phyloP scores from a whole-genome alignment of 1,284 basidiomycete genomes.

The Melanopsichium pennsylvanicum region DNA sequence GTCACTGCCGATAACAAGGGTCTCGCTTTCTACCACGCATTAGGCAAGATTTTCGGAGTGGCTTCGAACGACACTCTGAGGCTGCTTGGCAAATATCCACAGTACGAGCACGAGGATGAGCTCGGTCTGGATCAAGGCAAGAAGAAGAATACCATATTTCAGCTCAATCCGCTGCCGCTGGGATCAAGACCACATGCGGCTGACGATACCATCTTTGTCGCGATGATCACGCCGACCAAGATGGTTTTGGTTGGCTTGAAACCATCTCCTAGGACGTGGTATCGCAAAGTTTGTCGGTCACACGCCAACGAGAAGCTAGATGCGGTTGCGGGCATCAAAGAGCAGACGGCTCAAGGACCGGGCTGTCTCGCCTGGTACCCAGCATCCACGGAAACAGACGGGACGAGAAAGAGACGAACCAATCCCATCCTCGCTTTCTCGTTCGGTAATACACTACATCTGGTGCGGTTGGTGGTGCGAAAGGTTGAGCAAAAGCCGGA shows the following conservation, averaged over 20 bases:
- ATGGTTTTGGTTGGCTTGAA: conserved; percentile 91
- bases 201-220: conserved; percentile 83
- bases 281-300: conserved; percentile 37
- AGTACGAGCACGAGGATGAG: conserved; percentile 37
- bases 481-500: conserved; percentile 20
- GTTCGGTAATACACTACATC: conserved; percentile 46
- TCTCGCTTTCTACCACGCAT: conserved; percentile 91
- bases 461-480: conserved; percentile 45
- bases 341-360: conserved; percentile 1
- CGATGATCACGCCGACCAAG: conserved; percentile 87
- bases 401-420: conserved; percentile 34
- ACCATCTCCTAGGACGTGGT: conserved; percentile 91
- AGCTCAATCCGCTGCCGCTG: conserved; percentile 82
- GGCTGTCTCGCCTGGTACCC: conserved; percentile 60
- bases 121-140: conserved; percentile 24
- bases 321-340: background rate
- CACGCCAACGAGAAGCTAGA: conserved; percentile 11
- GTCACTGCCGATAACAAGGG: conserved; percentile 90
- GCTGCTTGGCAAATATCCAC: conserved; percentile 83
- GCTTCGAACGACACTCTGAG: conserved; percentile 93
- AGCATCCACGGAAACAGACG: conserved; percentile 38
- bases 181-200: conserved; percentile 79
- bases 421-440: conserved; percentile 58
- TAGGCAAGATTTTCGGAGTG: conserved; percentile 93
- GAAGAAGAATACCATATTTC: conserved; percentile 72